Conservation (phyloP, 2,329 filamentous ascomycete species). For the Graphiopsis chlorocephala region DNA sequence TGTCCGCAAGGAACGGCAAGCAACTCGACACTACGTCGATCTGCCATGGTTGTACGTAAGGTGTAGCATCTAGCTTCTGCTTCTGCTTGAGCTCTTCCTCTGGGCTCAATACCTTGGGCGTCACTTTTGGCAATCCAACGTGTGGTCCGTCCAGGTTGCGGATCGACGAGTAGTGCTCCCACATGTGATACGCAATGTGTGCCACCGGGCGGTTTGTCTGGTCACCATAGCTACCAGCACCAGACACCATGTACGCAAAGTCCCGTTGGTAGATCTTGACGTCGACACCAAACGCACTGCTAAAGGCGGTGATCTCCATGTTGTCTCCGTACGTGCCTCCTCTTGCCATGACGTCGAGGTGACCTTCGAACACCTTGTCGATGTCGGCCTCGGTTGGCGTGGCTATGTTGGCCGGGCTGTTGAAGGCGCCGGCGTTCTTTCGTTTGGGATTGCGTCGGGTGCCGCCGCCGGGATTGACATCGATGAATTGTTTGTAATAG, state of each 20-base stretch:
- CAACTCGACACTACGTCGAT: conserved; percentile 53
- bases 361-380: conserved; percentile 52
- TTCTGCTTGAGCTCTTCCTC: conserved; percentile 42
- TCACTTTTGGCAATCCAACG: conserved; percentile 53
- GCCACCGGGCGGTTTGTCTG: conserved; percentile 38
- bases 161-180: conserved; percentile 67
- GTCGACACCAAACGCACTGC: conserved; percentile 58
- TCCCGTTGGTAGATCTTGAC: conserved; percentile 61
- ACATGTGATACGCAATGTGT: conserved; percentile 52
- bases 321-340: conserved; percentile 64
- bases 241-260: conserved; percentile 50
- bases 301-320: conserved; percentile 66
- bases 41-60: conserved; percentile 52
- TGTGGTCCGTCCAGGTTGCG: conserved; percentile 59
- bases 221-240: conserved; percentile 33
- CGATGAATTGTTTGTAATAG: conserved; percentile 65
- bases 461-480: conserved; percentile 52
- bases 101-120: conserved; percentile 35
- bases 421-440: conserved; percentile 51
- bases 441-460: conserved; percentile 58
- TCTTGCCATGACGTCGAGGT: conserved; percentile 59
- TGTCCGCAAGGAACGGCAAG: conserved; percentile 51
- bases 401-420: conserved; percentile 45
- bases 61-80: conserved; percentile 37
- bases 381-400: conserved; percentile 54